These are phyloP conservation scores for Nicotiana tabacum DNA, from an alignment of 257 asterid genomes.

Conservation along the genomic window DNA sequence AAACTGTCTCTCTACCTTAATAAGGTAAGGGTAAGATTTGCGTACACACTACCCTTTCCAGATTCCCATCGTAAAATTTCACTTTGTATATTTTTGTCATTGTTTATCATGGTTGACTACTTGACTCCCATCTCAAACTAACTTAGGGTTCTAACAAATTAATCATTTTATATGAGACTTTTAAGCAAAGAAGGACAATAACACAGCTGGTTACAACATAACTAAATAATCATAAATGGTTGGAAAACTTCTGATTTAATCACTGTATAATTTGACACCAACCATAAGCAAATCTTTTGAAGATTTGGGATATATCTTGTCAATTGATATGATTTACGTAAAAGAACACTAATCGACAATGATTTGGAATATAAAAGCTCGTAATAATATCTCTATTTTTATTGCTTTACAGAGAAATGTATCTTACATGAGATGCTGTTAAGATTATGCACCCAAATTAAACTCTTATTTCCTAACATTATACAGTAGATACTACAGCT, in stretches of 20 bases:
- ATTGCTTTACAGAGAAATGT: slow-evolving; percentile 21
- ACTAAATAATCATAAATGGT: slow-evolving; percentile 44
- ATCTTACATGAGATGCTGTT: slow-evolving; percentile 26
- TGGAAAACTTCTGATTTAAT: slow-evolving; percentile 20
- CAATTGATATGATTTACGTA: slow-evolving; percentile 4
- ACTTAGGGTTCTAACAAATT: slow-evolving; percentile 17
- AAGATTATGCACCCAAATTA: slow-evolving; percentile 20
- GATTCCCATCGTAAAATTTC: fast-evolving
- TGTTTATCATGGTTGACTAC: slow-evolving; percentile 33
- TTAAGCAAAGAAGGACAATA: slow-evolving; percentile 31
- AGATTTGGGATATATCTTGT: slow-evolving; percentile 28
- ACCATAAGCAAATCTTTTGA: slow-evolving; percentile 17
- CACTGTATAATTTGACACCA: slow-evolving; percentile 20
- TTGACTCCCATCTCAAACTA: slow-evolving; percentile 28
- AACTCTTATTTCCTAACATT: not conserved
- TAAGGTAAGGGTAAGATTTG: too few relatives aligned
- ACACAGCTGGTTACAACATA: slow-evolving; percentile 73
- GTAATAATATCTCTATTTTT: slow-evolving; percentile 12
- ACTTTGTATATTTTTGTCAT: too few relatives aligned
- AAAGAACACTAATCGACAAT: not conserved
- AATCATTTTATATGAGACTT: slow-evolving; percentile 43
- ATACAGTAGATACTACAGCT: slow-evolving; percentile 17
- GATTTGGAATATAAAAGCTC: slow-evolving; percentile 2
- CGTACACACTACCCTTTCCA: too few relatives aligned
- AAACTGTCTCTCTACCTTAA: too few relatives aligned